Conservation (phyloP, 441 rosid genomes). For the Omphalea diandra region DNA sequence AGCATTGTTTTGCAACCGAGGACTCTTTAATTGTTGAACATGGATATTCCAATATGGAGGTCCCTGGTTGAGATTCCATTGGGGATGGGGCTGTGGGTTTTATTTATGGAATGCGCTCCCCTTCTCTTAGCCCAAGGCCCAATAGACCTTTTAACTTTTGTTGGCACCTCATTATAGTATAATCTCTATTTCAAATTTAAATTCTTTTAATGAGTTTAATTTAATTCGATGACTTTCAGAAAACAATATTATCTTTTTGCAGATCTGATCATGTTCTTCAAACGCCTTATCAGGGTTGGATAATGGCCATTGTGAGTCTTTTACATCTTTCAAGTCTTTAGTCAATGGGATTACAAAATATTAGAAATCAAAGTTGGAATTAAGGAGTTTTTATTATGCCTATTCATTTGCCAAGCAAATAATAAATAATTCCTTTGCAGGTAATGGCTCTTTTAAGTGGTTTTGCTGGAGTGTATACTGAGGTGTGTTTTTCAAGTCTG, state of each 20-base stretch:
- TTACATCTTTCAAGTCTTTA: not conserved
- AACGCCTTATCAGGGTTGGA: slow-evolving; percentile 86
- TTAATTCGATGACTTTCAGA: slow-evolving; percentile 11
- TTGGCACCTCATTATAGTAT: not conserved
- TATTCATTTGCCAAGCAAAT: not conserved
- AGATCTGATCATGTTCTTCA: slow-evolving; percentile 94
- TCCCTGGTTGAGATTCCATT: not conserved
- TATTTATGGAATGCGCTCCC: not conserved
- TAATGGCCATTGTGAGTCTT: slow-evolving; percentile 89
- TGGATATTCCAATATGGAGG: not conserved
- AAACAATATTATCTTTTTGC: slow-evolving; percentile 40
- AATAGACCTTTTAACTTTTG: not conserved
- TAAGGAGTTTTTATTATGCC: not conserved
- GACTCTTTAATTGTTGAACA: not conserved
- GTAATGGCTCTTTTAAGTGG: slow-evolving; percentile 97
- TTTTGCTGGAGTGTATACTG: slow-evolving; percentile 96
- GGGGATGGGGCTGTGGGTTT: not conserved
- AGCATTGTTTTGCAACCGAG: not conserved
- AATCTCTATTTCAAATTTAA: not conserved
- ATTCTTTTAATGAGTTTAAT: slow-evolving; percentile 12
- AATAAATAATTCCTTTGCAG: slow-evolving; percentile 38
- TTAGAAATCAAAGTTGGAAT: not conserved
- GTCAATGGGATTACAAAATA: not conserved
- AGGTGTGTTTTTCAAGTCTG: slow-evolving; percentile 43
- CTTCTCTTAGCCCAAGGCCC: not conserved